Conservation (phyloP, 73 alveolate genomes). For the Tetrahymena borealis region DNA sequence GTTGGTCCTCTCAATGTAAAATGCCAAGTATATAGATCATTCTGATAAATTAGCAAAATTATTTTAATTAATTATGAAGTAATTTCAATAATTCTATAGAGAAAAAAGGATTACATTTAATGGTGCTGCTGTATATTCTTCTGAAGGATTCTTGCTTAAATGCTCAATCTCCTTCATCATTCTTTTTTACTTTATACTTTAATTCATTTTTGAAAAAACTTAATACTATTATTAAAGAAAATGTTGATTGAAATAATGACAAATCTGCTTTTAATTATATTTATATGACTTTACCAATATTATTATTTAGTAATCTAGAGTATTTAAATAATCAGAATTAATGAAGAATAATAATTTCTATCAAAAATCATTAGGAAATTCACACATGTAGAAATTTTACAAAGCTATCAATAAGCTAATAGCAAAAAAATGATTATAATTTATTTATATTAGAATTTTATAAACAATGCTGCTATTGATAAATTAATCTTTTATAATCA, state of each 20-base stretch:
- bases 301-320: no score
- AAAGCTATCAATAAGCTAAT: neutral
- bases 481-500: no score
- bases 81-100: neutral
- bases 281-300: no score
- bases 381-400: neutral
- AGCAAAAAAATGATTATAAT: neutral
- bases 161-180: neutral
- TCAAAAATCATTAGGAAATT: neutral
- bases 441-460: neutral
- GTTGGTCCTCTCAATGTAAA: conserved; percentile 94
- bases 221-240: no score
- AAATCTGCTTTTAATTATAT: no score
- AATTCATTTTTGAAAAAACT: neutral
- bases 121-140: neutral
- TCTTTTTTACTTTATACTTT: neutral
- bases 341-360: neutral
- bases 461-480: neutral
- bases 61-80: no score
- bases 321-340: neutral
- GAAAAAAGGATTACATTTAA: neutral
- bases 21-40: conserved; percentile 91
- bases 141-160: neutral
- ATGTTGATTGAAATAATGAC: no score
- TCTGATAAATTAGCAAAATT: neutral